These are phyloP conservation scores for Beauveria medogensis DNA, from an alignment of 2,329 filamentous ascomycete species.

Conservation along the genomic window DNA sequence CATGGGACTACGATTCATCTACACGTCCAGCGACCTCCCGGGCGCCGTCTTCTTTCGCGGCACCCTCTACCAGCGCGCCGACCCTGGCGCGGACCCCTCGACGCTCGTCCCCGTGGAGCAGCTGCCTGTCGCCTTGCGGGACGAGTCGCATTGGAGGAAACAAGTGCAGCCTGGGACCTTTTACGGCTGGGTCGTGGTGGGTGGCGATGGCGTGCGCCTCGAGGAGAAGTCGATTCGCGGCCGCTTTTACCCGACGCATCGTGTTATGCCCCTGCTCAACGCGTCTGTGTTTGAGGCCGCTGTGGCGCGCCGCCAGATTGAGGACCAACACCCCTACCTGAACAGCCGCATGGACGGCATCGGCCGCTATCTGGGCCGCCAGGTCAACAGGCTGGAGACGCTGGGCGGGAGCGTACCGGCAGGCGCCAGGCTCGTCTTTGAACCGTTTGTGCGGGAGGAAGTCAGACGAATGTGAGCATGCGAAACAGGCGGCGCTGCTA, in stretches of 20 bases:
- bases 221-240: slow-evolving; percentile 42
- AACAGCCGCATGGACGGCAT: slow-evolving; percentile 44
- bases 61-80: slow-evolving; percentile 30
- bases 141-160: slow-evolving; percentile 32
- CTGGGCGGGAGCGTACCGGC: slow-evolving; percentile 34
- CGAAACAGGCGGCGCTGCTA: neutral
- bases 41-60: slow-evolving; percentile 33
- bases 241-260: slow-evolving; percentile 50
- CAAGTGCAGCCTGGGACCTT: slow-evolving; percentile 24
- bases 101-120: slow-evolving; percentile 27
- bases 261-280: slow-evolving; percentile 43
- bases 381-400: slow-evolving; percentile 33
- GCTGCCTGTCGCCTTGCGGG: slow-evolving; percentile 33
- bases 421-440: slow-evolving; percentile 26
- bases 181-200: slow-evolving; percentile 33
- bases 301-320: slow-evolving; percentile 30
- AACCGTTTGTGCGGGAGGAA: slow-evolving; percentile 30
- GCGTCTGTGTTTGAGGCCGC: slow-evolving; percentile 29
- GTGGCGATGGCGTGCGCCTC: slow-evolving; percentile 38
- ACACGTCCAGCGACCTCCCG: slow-evolving; percentile 27
- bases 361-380: slow-evolving; percentile 33
- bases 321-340: slow-evolving; percentile 39
- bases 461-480: slow-evolving; percentile 9
- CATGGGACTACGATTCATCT: slow-evolving; percentile 34
- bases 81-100: slow-evolving; percentile 18